These are phyloP conservation scores for Limnomonas spitsbergensis DNA, from an alignment of 139 green algal genomes.

Conservation along the genomic window DNA sequence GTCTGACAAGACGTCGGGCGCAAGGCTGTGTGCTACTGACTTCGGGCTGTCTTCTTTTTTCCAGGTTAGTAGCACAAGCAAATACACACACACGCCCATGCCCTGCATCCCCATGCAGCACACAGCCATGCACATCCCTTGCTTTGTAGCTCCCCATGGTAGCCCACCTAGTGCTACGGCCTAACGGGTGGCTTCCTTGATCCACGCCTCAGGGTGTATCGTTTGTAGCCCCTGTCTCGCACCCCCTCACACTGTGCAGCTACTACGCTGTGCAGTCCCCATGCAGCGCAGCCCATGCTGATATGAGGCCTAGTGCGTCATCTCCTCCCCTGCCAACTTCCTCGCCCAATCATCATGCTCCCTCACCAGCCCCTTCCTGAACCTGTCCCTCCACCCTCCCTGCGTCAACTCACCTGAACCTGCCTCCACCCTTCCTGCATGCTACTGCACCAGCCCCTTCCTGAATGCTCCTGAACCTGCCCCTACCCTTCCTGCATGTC, in stretches of 20 bases:
- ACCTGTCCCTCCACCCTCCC: too few species aligned
- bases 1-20: constrained; percentile 31
- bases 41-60: constrained; percentile 77
- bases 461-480: not conserved
- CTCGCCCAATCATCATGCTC: not conserved
- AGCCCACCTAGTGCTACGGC: too few species aligned
- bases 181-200: too few species aligned
- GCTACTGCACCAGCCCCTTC: not conserved
- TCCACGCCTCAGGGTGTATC: too few species aligned
- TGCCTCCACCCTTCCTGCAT: not conserved
- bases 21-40: constrained; percentile 69
- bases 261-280: not conserved
- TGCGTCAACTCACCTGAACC: not conserved
- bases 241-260: too few species aligned
- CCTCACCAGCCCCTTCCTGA: not conserved
- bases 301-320: not conserved
- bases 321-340: too few species aligned
- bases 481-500: not conserved
- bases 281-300: not conserved
- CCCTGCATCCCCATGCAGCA: not conserved
- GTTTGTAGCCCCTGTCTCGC: too few species aligned
- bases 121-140: not conserved
- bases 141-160: too few species aligned
- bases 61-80: constrained; percentile 14
- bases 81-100: not conserved